These are phyloP conservation scores for Xanthoconium purpureum DNA, from an alignment of 768 basidiomycete genomes.

Conservation along the genomic window DNA sequence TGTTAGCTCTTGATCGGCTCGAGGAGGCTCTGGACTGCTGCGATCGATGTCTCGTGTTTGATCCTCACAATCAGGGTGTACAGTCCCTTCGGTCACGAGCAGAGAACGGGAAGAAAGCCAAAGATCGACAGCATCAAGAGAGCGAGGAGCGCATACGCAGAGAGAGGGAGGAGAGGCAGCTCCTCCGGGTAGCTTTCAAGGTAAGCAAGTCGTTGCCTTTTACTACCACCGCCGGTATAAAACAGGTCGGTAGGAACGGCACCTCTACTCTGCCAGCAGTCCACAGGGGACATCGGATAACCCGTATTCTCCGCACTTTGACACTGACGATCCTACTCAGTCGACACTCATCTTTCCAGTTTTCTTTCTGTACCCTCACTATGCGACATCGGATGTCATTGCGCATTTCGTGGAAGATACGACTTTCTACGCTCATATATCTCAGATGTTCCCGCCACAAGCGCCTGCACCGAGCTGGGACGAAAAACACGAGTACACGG, in stretches of 20 bases:
- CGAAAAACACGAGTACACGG: slow-evolving; percentile 57
- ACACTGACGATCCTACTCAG: slow-evolving; percentile 57
- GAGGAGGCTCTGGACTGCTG: slow-evolving; percentile 87
- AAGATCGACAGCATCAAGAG: slow-evolving; percentile 50
- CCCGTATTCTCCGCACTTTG: slow-evolving; percentile 63
- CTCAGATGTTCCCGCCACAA: slow-evolving; percentile 78
- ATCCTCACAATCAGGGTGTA: slow-evolving; percentile 55
- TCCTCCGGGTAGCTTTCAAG: slow-evolving; percentile 57
- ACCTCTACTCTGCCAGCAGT: slow-evolving; percentile 56
- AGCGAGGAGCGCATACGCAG: slow-evolving; percentile 46
- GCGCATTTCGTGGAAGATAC: slow-evolving; percentile 82
- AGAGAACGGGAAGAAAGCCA: slow-evolving; percentile 43
- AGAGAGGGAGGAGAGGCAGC: slow-evolving; percentile 50
- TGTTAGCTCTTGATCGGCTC: slow-evolving; percentile 67
- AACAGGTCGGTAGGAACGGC: slow-evolving; percentile 57
- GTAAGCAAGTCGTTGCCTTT: slow-evolving; percentile 40
- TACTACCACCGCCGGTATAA: background rate
- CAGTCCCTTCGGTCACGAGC: slow-evolving; percentile 47
- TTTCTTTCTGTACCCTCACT: slow-evolving; percentile 91
- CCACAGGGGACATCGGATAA: slow-evolving; percentile 48
- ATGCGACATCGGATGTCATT: slow-evolving; percentile 86
- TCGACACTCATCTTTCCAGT: slow-evolving; percentile 75
- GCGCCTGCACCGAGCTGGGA: slow-evolving; percentile 76
- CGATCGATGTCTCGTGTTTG: slow-evolving; percentile 58
- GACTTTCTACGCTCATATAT: slow-evolving; percentile 74